Base-by-base conservation (phyloP, 2,329 filamentous ascomycete genomes). In the Grosmannia penicillata region DNA sequence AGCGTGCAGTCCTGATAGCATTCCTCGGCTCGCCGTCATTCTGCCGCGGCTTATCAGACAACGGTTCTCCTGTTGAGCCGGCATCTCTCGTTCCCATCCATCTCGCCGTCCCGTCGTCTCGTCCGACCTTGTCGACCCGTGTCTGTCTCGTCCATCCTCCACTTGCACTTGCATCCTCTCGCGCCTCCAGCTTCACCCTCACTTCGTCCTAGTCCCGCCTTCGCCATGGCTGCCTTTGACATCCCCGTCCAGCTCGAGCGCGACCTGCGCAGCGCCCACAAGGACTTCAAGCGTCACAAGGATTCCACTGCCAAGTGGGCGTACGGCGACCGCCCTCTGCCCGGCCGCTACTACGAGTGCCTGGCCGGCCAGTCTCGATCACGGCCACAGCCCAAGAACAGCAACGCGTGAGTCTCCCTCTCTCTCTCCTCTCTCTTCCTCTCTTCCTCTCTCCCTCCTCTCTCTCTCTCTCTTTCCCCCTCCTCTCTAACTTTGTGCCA, bases 241-340 rank as follows among this genome's bases (percentile, higher is more conserved):
- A 39, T 25, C 17, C 44, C 48, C 6, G 37, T 45, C 24, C 51
- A 56, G 44, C 51, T 47, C 43, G 54, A 59, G 44, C 61, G 62
- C 41, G 63, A 66, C 48, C 47, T 67, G 27, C 63, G 63, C 52
- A 58, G 60, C 50, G 54, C 53, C 37, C 51, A 56, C 43, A 57
- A 57, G 42, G 61, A 62, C 48, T 56, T 53, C 46, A 65, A 65
- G 54, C 59, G 63, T 39, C 47, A 45, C 50, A 65, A 65, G 52
- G 59, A 65, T 47, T 54, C 54, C 5, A 47, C 44, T 17, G 46
- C 50, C 40, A 66, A 66, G 49, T 67, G 63, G 63, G 51, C 56
- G 8, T 50, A 55, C 13, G 62, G 63, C 39, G 41, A 44, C 19
- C 56, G 58, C 5, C 48, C 53, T 3, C 47, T 49, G 24, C 22